Conservation (phyloP, 164 flowering plant species). For the Stephania cephalantha region DNA sequence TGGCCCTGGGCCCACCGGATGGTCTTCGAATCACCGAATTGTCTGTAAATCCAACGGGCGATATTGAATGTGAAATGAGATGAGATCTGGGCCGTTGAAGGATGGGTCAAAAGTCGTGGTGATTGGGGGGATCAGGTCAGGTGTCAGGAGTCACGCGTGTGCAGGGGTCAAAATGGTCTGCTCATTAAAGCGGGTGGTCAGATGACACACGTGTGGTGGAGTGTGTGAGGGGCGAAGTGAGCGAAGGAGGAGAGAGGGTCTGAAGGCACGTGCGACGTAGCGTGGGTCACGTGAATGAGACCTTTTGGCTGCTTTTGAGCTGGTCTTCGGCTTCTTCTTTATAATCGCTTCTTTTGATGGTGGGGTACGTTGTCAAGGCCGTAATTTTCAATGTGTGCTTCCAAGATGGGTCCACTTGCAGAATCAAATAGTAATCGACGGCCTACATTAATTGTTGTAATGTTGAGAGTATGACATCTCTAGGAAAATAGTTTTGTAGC, state of each 20-base stretch:
- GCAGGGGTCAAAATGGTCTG: background rate
- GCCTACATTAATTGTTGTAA: background rate
- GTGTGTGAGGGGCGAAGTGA: slow-evolving; percentile 11
- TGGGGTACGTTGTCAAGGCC: background rate
- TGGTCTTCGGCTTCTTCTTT: background rate
- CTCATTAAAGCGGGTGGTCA: background rate
- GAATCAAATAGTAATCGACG: background rate
- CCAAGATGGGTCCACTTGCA: background rate
- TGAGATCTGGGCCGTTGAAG: background rate
- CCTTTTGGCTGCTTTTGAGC: background rate
- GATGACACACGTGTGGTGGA: slow-evolving; percentile 14
- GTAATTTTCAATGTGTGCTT: background rate
- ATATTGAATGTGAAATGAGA: background rate
- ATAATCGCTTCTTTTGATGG: background rate
- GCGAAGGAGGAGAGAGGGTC: background rate
- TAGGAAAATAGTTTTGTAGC: too few species aligned
- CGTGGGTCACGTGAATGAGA: background rate
- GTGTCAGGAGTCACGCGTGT: slow-evolving; percentile 15
- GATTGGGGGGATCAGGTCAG: background rate
- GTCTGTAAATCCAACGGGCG: background rate
- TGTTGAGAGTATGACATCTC: too few species aligned
- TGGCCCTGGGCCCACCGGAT: background rate
- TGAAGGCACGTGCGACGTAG: slow-evolving; percentile 4
- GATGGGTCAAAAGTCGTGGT: slow-evolving; percentile 3
- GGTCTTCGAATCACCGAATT: slow-evolving; percentile 7